Percentiles rank a stretch among this genome's conserved stretches.
These are phyloP conservation scores for Xerocomus spinulosus DNA, from an alignment of 768 basidiomycete species.

Conservation along the genomic window DNA sequence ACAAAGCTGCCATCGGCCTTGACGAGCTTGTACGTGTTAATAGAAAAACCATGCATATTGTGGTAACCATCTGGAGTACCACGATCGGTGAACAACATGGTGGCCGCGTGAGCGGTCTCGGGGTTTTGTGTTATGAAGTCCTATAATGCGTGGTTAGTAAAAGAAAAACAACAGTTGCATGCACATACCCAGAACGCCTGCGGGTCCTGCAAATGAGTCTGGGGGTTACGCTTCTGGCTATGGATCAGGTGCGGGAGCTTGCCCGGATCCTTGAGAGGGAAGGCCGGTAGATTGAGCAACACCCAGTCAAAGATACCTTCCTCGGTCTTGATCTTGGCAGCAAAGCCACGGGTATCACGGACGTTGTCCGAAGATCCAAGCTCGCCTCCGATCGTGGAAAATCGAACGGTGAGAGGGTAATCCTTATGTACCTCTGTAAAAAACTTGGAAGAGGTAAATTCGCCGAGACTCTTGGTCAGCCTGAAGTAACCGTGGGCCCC, in stretches of 20 bases:
- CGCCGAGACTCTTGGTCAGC: too few species aligned
- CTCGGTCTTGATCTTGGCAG: background rate
- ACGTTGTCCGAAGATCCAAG: background rate
- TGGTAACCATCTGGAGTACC: too few species aligned
- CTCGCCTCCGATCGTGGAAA: background rate
- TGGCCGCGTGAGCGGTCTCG: too few species aligned
- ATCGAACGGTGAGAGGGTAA: background rate
- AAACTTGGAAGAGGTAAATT: too few species aligned
- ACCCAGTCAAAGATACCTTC: background rate
- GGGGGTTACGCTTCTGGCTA: background rate
- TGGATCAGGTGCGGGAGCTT: background rate
- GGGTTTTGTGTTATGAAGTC: too few species aligned
- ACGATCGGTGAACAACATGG: too few species aligned
- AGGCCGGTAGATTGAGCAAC: background rate
- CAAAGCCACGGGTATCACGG: background rate
- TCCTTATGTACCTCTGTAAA: background rate
- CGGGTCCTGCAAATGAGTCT: background rate
- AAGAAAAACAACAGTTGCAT: too few species aligned
- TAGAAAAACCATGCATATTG: too few species aligned
- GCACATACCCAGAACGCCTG: background rate
- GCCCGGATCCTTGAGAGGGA: background rate
- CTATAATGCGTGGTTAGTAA: too few species aligned
- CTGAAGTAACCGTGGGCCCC: too few species aligned
- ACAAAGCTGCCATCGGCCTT: too few species aligned
- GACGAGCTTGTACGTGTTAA: too few species aligned